Conservation (phyloP, 1,284 basidiomycete species). For the Rhodotorula sp. region DNA sequence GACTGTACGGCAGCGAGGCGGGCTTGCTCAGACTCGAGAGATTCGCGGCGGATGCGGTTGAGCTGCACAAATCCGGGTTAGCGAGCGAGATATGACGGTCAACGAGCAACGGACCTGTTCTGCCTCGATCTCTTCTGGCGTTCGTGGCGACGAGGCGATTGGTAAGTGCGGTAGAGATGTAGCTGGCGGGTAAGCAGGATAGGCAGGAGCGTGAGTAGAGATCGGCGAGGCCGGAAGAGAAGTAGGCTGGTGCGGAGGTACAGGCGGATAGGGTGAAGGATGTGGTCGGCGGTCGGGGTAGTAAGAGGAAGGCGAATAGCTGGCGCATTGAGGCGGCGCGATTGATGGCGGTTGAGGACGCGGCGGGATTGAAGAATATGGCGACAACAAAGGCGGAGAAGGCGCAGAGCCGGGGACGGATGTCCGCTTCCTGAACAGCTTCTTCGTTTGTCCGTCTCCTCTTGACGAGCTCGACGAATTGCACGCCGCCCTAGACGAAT, state of each 20-base stretch:
- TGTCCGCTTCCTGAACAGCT: no score
- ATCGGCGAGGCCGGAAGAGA: not conserved
- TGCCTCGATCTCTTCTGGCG: not conserved
- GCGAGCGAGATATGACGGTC: not conserved
- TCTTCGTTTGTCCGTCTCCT: no score
- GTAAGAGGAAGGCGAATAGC: no score
- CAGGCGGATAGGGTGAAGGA: not conserved
- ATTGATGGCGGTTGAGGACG: no score
- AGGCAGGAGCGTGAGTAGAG: not conserved
- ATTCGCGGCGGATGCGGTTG: not conserved
- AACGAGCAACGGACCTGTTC: constrained; percentile 1
- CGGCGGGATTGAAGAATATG: not conserved
- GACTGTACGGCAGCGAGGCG: not conserved
- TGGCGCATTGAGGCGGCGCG: not conserved
- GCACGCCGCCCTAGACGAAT: no score
- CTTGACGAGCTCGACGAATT: no score
- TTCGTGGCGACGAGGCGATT: not conserved
- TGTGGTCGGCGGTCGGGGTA: no score
- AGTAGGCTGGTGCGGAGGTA: not conserved
- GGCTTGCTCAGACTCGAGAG: not conserved
- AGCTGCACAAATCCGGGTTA: not conserved
- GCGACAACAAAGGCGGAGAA: not conserved
- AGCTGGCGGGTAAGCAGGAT: not conserved
- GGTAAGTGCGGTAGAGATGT: not conserved
- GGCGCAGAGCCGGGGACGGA: not conserved